phyloP scores from a whole-genome alignment of 2,329 filamentous ascomycete genomes.

The Aureobasidium pullulans region DNA sequence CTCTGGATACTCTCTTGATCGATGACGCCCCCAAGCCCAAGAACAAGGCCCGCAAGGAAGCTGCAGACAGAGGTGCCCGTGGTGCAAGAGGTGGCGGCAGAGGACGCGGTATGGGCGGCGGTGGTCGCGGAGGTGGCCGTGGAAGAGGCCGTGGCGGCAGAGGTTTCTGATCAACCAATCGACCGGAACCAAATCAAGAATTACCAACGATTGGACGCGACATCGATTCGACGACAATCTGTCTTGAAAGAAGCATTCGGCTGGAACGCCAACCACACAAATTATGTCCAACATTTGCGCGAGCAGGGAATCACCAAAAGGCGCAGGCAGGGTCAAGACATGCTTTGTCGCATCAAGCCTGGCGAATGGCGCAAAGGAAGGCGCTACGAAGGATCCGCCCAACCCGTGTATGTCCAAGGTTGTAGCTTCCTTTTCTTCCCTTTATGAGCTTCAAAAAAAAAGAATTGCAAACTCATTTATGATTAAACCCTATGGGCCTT shows the following conservation, averaged over 20 bases:
- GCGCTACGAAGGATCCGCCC: neutral
- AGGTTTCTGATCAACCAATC: constrained; percentile 12
- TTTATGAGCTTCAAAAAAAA: constrained; percentile 10
- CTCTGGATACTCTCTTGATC: constrained; percentile 88
- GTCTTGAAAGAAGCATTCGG: neutral
- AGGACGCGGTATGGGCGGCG: constrained; percentile 32
- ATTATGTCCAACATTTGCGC: neutral
- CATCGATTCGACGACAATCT: neutral
- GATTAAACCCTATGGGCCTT: constrained; percentile 1
- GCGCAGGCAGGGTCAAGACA: neutral
- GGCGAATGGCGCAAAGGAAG: neutral
- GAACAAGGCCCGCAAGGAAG: constrained; percentile 98
- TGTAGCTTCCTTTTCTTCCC: neutral
- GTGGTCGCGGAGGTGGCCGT: constrained; percentile 18
- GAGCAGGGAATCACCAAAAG: neutral
- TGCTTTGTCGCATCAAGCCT: neutral
- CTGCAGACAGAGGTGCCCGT: constrained; percentile 38
- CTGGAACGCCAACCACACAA: neutral
- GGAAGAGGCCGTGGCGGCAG: constrained; percentile 31
- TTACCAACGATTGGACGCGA: neutral
- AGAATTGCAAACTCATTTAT: constrained; percentile 2
- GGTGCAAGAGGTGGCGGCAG: constrained; percentile 42
- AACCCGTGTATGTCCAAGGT: neutral
- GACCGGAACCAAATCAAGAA: neutral
- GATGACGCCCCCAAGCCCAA: constrained; percentile 97